Conservation (phyloP, 2,329 filamentous ascomycete species). For the Ascosphaera pollenicola region DNA sequence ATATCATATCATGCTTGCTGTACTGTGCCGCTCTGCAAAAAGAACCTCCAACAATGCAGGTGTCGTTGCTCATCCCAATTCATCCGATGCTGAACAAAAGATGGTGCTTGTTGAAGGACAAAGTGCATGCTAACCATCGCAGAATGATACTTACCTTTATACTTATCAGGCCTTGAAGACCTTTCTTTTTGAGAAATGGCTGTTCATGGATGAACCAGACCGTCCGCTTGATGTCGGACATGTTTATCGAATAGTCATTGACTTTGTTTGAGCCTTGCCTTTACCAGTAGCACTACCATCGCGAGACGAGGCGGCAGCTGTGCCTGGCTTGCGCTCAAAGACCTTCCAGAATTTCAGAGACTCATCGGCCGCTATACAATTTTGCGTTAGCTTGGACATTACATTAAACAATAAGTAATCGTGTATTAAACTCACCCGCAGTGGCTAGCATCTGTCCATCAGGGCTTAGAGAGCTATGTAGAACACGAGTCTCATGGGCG, state of each 20-base stretch:
- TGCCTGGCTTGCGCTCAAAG: conserved; percentile 91
- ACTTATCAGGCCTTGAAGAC: conserved; percentile 1
- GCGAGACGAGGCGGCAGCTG: conserved; percentile 37
- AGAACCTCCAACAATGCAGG: not conserved
- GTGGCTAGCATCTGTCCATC: conserved; percentile 97
- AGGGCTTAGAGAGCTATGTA: conserved; percentile 91
- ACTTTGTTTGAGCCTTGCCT: conserved; percentile 65
- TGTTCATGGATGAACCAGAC: conserved; percentile 7
- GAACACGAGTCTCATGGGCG: conserved; percentile 85
- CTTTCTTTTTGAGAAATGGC: conserved; percentile 2
- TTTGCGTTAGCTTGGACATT: conserved; percentile 7
- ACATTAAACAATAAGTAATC: too few relatives aligned
- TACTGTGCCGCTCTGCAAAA: not conserved
- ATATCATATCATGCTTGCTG: not conserved
- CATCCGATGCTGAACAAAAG: not conserved
- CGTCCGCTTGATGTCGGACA: not conserved
- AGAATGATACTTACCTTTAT: not conserved
- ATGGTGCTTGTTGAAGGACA: not conserved
- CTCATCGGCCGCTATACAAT: conserved; percentile 56
- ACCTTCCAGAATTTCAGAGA: conserved; percentile 99
- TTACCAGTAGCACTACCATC: conserved; percentile 50
- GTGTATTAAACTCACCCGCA: conserved; percentile 35
- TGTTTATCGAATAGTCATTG: conserved; percentile 71
- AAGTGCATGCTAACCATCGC: not conserved
- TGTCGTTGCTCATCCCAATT: not conserved